phyloP scores from a whole-genome alignment of 1,284 basidiomycete species.

The Ustilago loliicola region DNA sequence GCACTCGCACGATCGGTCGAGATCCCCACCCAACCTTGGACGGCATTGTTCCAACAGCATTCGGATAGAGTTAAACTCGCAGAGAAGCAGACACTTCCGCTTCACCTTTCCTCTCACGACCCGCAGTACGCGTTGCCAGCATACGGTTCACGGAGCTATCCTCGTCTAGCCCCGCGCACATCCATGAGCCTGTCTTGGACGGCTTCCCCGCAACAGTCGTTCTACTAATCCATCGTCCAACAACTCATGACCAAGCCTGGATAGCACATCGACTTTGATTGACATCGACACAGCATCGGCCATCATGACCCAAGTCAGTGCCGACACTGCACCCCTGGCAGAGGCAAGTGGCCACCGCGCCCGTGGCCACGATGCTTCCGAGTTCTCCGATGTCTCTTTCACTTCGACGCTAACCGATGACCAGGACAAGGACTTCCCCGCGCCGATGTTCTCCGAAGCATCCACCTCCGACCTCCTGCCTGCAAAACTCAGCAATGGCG shows the following conservation, averaged over 20 bases:
- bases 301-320: slow-evolving; percentile 33
- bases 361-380: slow-evolving; percentile 18
- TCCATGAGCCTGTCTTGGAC: neutral
- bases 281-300: neutral
- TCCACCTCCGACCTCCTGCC: slow-evolving; percentile 9
- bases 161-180: neutral
- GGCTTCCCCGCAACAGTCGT: neutral
- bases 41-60: slow-evolving; percentile 2
- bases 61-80: slow-evolving; percentile 1
- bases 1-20: neutral
- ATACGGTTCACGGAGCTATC: neutral
- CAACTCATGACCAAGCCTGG: slow-evolving; percentile 9
- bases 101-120: neutral
- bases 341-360: neutral
- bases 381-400: slow-evolving; percentile 29
- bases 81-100: neutral
- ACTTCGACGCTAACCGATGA: slow-evolving; percentile 16
- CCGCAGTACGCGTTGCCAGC: neutral
- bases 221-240: neutral
- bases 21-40: neutral
- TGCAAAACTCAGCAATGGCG: neutral
- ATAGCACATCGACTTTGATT: neutral
- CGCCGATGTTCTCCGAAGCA: slow-evolving; percentile 12
- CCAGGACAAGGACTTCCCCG: slow-evolving; percentile 11
- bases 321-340: slow-evolving; percentile 3